Evolutionary conservation across 2,329 filamentous ascomycete species (phyloP), one percentile per base, ranked within the genome.

Genomic region (Ceratocystis harringtonii): DNA sequence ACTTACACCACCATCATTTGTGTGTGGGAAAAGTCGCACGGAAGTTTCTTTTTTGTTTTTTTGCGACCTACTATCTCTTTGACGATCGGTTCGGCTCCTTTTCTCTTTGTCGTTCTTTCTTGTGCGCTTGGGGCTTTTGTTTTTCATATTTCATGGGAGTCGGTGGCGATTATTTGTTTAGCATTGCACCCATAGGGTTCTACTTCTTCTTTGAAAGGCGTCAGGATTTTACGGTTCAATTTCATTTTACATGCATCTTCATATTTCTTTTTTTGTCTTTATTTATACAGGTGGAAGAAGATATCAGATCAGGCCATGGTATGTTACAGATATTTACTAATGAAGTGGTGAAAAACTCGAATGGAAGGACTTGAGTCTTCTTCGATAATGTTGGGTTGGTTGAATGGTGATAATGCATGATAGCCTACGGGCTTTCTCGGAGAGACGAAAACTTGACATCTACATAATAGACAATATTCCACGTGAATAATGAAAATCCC

Each of bases 81-180:
- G 28, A 30, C 8, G 28, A 8, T n/a, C 48, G 30, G 55, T 45
- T 44, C 55, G 57, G 17, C 50, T 61, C 19, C 12, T 32, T 64
- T 62, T 58, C 28, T 62, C 57, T 60, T 50, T 63, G 48, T 62
- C 15, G 55, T 57, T 63, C 52, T 65, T 57, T 63, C 52, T 65
- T 67, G 32, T 63, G 62, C 48, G 65, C 65, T 67, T 67, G 62
- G 65, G 43, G 58, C 62, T 62, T 41, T 65, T 44, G 55, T 58
- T 55, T 65, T 67, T 67, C 52, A 63, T 55, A 65, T 67, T 22
- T 62, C 60, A 48, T 62, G 60, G 65, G 60, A 65, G 67, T 68
- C 36, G 67, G 65, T 62, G 65, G 67, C 61, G 55, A 68, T 67
- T 43, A 62, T 67, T 57, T 62, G 66, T 66, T 65, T 65, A 65